Percentiles rank a stretch among this genome's conserved stretches.
phyloP scores from a whole-genome alignment of 108 stramenopile species.

The Stephanodiscus minutulus region DNA sequence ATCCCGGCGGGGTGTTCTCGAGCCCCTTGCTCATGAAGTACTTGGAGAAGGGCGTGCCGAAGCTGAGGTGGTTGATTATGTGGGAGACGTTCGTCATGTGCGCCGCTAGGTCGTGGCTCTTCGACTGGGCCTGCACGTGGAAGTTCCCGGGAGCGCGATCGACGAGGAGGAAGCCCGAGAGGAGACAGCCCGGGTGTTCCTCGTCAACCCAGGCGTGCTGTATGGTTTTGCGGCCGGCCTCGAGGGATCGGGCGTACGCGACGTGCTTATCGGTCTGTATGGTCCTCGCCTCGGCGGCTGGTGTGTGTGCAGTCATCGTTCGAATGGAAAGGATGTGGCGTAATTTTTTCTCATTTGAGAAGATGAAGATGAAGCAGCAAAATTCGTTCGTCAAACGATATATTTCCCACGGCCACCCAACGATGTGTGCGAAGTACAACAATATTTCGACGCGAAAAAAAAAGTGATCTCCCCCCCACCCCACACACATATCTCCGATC shows the following conservation, averaged over 20 bases:
- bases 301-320: not conserved
- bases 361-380: not conserved
- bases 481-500: too few relatives aligned
- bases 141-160: slow-evolving; percentile 98
- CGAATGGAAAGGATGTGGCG: not conserved
- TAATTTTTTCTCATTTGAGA: not conserved
- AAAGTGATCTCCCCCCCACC: too few relatives aligned
- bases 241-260: slow-evolving; percentile 38
- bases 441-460: not conserved
- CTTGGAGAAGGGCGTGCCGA: slow-evolving; percentile 73
- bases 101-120: slow-evolving; percentile 86
- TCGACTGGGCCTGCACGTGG: slow-evolving; percentile 90
- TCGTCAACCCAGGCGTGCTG: slow-evolving; percentile 49
- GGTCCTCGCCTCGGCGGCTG: slow-evolving; percentile 37
- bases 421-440: too few relatives aligned
- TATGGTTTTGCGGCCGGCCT: slow-evolving; percentile 33
- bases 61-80: slow-evolving; percentile 81
- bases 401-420: not conserved
- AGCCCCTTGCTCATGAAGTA: slow-evolving; percentile 36
- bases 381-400: not conserved
- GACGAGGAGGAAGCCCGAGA: slow-evolving; percentile 75
- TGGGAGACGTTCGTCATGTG: slow-evolving; percentile 93
- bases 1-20: slow-evolving; percentile 55
- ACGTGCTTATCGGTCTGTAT: slow-evolving; percentile 36
- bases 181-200: slow-evolving; percentile 87